Base-by-base conservation (phyloP, 352 stramenopile genomes). In the Phytophthora kernoviae region DNA sequence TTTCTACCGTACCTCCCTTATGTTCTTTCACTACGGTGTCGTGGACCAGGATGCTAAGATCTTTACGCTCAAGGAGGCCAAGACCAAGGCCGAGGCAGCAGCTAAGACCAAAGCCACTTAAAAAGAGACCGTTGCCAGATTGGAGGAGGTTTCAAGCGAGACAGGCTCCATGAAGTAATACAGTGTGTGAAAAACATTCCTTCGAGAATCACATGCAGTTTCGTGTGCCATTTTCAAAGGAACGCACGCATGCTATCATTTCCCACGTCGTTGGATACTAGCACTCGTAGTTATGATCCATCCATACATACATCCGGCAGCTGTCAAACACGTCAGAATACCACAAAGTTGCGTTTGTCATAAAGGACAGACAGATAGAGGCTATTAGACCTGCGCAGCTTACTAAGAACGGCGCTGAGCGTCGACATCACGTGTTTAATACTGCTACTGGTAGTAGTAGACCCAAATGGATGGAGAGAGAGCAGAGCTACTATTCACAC, bases 11-110 rank as follows among this genome's bases (percentile, higher is more conserved):
- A 74, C 83, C 20, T 79, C 68, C 9, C 54, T 79, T 26, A 58
- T 91, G 47, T 94, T 90, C 67, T 73, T 81, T 49, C 81, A 78
- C 56, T 88, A 87, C 62, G 84, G 84, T 54, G 72, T 88, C 45
- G 81, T 88, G 30, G 82, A 88, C 45, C 45, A 64, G 4, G 74
- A 89, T 24, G 75, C 73, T 48, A 88, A 88, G 65, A 36, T 79
- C 20, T 94, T 91, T 55, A 86, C 82, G 50, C 73, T 93, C 47
- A 87, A 91, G 65, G 69, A 88, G 48, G 73, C 76, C 30, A 70
- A 75, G 50, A 52, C 59, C 18, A 40, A 40, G 33, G 48, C 55
- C 21, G 49, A 75, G 58, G 75, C 69, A 11, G 59, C 55, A 12
- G 26, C n/a, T 33, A 77, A 77, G 68, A 54, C 67, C 22, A 75